These are phyloP conservation scores for Blepharisma undulans DNA, from an alignment of 169 alveolate species.

Conservation along the genomic window DNA sequence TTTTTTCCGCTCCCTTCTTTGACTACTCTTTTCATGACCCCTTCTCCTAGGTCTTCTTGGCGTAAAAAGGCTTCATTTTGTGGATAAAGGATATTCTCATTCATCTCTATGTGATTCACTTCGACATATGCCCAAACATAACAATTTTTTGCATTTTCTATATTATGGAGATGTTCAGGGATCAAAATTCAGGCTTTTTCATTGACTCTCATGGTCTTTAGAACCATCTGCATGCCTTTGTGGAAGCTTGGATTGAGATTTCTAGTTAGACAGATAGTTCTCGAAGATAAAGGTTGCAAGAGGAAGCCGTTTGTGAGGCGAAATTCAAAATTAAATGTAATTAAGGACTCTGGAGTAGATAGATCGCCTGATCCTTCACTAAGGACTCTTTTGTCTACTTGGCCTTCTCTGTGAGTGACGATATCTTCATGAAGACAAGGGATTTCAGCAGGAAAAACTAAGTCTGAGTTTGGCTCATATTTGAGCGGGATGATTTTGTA, in stretches of 20 bases:
- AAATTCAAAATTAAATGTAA: neutral
- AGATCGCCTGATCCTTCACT: neutral
- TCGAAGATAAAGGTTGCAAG: neutral
- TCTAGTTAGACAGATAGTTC: neutral
- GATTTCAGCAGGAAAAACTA: neutral
- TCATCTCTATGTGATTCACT: neutral
- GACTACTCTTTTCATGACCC: neutral
- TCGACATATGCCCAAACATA: neutral
- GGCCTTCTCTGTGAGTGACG: neutral
- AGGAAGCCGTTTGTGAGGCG: neutral
- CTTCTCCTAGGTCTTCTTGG: neutral
- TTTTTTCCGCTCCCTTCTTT: neutral
- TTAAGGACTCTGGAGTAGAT: neutral
- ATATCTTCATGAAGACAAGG: neutral
- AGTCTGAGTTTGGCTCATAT: neutral
- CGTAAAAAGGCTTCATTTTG: neutral
- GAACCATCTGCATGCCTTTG: neutral
- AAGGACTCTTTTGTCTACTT: neutral
- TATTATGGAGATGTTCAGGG: neutral
- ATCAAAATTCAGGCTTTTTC: neutral
- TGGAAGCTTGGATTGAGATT: constrained; percentile 10
- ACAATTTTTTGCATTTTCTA: neutral
- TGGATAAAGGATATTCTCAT: neutral
- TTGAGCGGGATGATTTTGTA: neutral
- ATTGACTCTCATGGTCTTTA: neutral